Percentiles rank a stretch among this genome's conserved stretches.
Evolutionary conservation across 768 basidiomycete species (phyloP).

Genomic region (Saitozyma sp.): DNA sequence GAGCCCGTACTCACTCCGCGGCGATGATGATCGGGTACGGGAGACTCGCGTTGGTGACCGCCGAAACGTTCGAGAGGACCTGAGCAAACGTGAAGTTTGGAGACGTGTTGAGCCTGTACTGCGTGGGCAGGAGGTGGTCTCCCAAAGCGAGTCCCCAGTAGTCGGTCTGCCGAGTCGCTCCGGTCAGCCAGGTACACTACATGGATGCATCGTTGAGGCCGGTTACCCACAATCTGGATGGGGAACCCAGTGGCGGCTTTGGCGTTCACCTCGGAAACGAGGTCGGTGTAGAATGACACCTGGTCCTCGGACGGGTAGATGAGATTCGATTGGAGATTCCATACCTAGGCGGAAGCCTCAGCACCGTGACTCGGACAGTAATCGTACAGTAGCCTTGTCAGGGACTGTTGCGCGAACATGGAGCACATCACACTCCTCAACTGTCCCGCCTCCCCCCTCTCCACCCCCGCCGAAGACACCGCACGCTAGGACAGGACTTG

Average conservation of each 20-base stretch:
- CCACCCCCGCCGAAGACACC: too few species aligned
- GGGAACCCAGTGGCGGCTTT: slow-evolving; percentile 45
- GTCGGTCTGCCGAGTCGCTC: too few species aligned
- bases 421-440: too few species aligned
- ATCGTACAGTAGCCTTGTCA: too few species aligned
- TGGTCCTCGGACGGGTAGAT: slow-evolving; percentile 47
- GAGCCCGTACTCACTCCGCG: slow-evolving; percentile 41
- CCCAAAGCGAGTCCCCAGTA: slow-evolving; percentile 51
- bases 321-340: slow-evolving; percentile 51
- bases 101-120: slow-evolving; percentile 40
- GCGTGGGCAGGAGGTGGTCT: slow-evolving; percentile 47
- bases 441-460: too few species aligned
- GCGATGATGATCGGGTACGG: slow-evolving; percentile 52
- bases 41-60: slow-evolving; percentile 29
- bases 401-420: too few species aligned
- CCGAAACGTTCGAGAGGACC: slow-evolving; percentile 25
- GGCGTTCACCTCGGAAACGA: slow-evolving; percentile 42
- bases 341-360: slow-evolving; percentile 26
- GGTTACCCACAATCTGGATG: slow-evolving; percentile 46
- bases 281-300: slow-evolving; percentile 45
- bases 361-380: neutral
- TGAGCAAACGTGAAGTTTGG: slow-evolving; percentile 48
- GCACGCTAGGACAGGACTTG: too few species aligned
- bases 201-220: too few species aligned
- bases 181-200: too few species aligned